A percentile compares a stretch with the other conserved stretches of the same genome.
These are phyloP conservation scores for Linum trigynum DNA, from an alignment of 345 rosid genomes.

Conservation along the genomic window DNA sequence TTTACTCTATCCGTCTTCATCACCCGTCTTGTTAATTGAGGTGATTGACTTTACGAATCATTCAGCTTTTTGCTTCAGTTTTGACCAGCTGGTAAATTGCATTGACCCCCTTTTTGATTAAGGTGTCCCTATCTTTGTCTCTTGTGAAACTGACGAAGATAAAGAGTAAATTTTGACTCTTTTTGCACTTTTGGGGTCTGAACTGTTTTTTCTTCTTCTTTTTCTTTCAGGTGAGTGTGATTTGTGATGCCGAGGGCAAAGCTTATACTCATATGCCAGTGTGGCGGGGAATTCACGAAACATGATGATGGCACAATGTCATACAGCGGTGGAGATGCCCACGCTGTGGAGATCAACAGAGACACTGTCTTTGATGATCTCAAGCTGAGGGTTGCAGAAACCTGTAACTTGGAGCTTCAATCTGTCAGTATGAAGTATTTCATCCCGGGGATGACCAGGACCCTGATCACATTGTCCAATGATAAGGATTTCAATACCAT, in stretches of 20 bases:
- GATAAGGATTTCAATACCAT: slow-evolving; percentile 75
- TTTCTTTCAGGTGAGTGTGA: not conserved
- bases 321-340: slow-evolving; percentile 83
- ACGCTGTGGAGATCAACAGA: slow-evolving; percentile 56
- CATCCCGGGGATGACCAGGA: slow-evolving; percentile 69
- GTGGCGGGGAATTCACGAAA: slow-evolving; percentile 60
- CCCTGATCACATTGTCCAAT: slow-evolving; percentile 55
- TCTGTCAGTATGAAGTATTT: slow-evolving; percentile 79
- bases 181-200: too few species aligned
- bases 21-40: too few species aligned
- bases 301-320: slow-evolving; percentile 58
- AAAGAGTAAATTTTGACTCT: too few species aligned
- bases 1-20: too few species aligned
- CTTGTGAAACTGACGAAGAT: too few species aligned
- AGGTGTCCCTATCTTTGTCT: too few species aligned
- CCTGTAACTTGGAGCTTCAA: slow-evolving; percentile 48
- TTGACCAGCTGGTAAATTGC: too few species aligned
- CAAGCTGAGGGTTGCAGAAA: slow-evolving; percentile 62
- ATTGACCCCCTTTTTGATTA: too few species aligned
- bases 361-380: slow-evolving; percentile 63
- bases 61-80: too few species aligned
- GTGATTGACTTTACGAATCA: too few species aligned
- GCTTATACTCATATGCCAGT: slow-evolving; percentile 83
- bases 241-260: slow-evolving; percentile 62
- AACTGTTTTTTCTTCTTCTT: too few species aligned